Conservation (phyloP, 164 flowering plant species). For the Macadamia tetraphylla region DNA sequence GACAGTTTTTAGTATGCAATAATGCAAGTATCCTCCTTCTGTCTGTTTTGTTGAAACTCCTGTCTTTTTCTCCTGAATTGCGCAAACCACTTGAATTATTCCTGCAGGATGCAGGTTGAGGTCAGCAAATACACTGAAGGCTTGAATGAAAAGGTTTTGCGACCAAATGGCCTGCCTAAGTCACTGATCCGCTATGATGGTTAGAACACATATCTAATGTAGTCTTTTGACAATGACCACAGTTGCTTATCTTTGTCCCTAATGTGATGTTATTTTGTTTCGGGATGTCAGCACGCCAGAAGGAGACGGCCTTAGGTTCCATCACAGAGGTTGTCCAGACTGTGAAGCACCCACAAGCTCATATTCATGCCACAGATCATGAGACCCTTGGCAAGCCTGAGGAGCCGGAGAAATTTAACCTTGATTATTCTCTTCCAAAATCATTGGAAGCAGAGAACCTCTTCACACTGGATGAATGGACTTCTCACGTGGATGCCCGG, state of each 20-base stretch:
- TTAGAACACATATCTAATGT: constrained; percentile 15
- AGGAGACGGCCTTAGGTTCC: constrained; percentile 74
- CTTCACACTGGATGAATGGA: constrained; percentile 32
- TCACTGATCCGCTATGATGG: constrained; percentile 95
- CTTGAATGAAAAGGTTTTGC: constrained; percentile 54
- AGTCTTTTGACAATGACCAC: not conserved
- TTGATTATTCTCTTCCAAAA: constrained; percentile 41
- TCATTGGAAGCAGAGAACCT: constrained; percentile 32
- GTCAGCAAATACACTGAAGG: constrained; percentile 98
- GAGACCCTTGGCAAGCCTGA: constrained; percentile 22
- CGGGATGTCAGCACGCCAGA: constrained; percentile 72
- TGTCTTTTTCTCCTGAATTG: not conserved
- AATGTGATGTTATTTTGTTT: not conserved
- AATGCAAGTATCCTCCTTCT: not conserved
- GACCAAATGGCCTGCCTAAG: constrained; percentile 91
- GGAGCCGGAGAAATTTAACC: constrained; percentile 33
- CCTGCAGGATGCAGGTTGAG: constrained; percentile 96
- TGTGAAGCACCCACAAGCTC: constrained; percentile 59
- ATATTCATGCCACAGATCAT: constrained; percentile 22
- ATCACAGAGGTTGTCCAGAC: constrained; percentile 89
- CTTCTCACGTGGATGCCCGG: constrained; percentile 28
- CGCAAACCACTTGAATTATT: constrained; percentile 1
- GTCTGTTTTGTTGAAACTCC: not conserved
- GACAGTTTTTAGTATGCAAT: not conserved
- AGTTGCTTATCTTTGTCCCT: not conserved